These are phyloP conservation scores for Fusarium sp. DNA, from an alignment of 2,329 filamentous ascomycete genomes.

Conservation along the genomic window DNA sequence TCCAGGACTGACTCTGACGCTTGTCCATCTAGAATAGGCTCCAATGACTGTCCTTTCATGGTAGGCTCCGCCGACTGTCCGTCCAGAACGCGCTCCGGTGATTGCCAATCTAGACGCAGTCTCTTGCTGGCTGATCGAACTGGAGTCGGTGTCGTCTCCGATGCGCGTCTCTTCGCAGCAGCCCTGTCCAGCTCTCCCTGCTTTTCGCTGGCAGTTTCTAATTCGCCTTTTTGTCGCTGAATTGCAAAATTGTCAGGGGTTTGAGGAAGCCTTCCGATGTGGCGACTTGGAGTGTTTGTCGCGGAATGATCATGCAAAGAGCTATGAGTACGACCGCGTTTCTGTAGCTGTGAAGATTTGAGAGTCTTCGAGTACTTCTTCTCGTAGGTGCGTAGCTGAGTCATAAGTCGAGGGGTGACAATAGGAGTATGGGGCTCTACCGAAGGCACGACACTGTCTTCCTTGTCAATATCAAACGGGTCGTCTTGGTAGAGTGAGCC, in stretches of 20 bases:
- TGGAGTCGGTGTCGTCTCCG: not conserved
- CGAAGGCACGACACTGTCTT: not conserved
- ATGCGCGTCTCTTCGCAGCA: not conserved
- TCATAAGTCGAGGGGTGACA: accelerated
- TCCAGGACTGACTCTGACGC: not conserved
- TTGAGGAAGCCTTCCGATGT: no score
- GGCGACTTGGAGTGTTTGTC: not conserved
- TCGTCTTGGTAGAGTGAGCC: not conserved
- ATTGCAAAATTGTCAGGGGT: not conserved
- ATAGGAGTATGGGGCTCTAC: not conserved
- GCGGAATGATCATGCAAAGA: not conserved
- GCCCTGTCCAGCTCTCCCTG: not conserved
- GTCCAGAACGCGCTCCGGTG: accelerated
- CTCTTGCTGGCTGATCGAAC: accelerated
- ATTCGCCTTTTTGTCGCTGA: not conserved
- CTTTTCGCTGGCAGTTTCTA: not conserved
- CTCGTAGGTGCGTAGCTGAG: not conserved
- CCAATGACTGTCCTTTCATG: not conserved
- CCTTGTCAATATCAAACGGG: not conserved
- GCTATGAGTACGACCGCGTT: not conserved
- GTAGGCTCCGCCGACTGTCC: not conserved
- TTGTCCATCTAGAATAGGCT: not conserved
- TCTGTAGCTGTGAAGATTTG: accelerated
- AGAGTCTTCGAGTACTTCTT: accelerated
- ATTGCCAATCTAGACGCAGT: not conserved